Evolutionary conservation across 345 rosid species (phyloP).

Genomic region (Sisymbrium altissimum): DNA sequence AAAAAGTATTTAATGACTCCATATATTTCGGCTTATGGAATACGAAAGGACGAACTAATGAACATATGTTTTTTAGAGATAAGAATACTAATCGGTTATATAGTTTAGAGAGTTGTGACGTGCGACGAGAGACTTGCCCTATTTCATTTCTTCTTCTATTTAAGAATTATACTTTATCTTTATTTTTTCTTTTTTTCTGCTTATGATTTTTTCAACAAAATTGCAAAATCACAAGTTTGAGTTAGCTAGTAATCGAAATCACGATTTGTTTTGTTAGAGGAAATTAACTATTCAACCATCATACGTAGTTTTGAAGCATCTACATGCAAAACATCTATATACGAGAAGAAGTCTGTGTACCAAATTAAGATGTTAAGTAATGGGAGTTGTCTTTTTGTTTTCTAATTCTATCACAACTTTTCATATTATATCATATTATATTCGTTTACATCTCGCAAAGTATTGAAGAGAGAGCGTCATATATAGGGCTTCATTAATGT

Average conservation of each 20-base stretch:
- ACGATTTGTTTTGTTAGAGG: neutral
- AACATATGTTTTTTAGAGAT: neutral
- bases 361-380: neutral
- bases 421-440: neutral
- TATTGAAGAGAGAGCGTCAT: neutral
- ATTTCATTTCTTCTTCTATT: neutral
- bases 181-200: neutral
- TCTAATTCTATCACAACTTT: neutral
- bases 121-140: constrained; percentile 3
- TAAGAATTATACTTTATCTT: neutral
- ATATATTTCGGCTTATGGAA: constrained; percentile 28
- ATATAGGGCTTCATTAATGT: neutral
- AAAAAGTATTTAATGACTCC: constrained; percentile 16
- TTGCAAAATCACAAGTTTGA: neutral
- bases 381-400: neutral
- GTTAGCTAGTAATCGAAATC: neutral
- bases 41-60: constrained; percentile 17
- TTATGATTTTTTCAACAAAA: neutral
- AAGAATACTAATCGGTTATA: constrained; percentile 18
- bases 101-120: constrained; percentile 16
- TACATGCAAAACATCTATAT: neutral
- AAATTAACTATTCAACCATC: neutral
- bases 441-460: neutral
- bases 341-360: neutral
- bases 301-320: neutral